These are phyloP conservation scores for Colletotrichum truncatum DNA, from an alignment of 2,329 filamentous ascomycete species.

Conservation along the genomic window DNA sequence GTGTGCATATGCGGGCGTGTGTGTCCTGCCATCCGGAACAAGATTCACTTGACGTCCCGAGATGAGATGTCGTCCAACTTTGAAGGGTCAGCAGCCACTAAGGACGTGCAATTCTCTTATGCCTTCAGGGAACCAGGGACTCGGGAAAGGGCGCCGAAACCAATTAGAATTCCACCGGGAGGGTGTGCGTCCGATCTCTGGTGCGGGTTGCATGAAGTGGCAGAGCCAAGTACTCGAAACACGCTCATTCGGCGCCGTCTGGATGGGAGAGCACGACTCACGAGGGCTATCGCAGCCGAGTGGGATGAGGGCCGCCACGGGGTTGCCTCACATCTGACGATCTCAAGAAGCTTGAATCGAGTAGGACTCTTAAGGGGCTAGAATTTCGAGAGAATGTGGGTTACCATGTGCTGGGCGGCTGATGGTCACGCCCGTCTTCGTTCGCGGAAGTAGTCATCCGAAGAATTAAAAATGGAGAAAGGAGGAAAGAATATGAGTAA, in stretches of 20 bases:
- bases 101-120: background rate
- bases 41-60: slow-evolving; percentile 23
- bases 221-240: slow-evolving; percentile 25
- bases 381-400: background rate
- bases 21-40: slow-evolving; percentile 3
- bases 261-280: background rate
- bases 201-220: slow-evolving; percentile 8
- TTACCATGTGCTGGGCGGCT: background rate
- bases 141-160: slow-evolving; percentile 4
- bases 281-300: background rate
- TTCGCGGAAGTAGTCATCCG: slow-evolving; percentile 21
- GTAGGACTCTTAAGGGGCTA: no score
- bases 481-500: background rate
- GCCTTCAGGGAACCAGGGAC: background rate
- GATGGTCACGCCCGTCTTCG: background rate
- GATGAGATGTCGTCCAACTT: slow-evolving; percentile 18
- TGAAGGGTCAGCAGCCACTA: background rate
- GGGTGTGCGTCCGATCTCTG: slow-evolving; percentile 22
- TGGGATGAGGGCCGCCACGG: background rate
- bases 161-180: slow-evolving; percentile 12
- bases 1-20: background rate
- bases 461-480: slow-evolving; percentile 7
- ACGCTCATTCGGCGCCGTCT: background rate
- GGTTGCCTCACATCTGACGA: background rate
- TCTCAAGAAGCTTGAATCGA: background rate